A percentile compares a stretch with the other conserved stretches of the same genome.
Evolutionary conservation across 1,284 basidiomycete species (phyloP).

Genomic region (Peniophora sp.): DNA sequence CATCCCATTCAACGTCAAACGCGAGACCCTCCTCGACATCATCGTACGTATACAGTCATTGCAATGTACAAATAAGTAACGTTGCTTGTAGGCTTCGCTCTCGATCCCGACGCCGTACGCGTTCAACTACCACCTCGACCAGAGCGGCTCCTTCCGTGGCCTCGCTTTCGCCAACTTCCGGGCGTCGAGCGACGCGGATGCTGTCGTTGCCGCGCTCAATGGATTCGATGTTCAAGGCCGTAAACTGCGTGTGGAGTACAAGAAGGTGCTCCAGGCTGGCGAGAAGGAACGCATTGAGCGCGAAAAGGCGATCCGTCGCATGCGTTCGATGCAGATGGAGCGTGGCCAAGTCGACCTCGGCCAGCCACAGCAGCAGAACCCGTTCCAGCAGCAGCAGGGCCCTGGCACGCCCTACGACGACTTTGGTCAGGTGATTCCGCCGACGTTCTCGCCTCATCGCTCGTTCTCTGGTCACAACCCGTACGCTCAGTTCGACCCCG

Average conservation of each 20-base stretch:
- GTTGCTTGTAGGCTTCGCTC: constrained; percentile 65
- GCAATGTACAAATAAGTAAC: background rate
- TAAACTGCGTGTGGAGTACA: constrained; percentile 98
- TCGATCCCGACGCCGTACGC: constrained; percentile 98
- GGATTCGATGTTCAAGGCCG: constrained; percentile 97
- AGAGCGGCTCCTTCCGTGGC: constrained; percentile 92
- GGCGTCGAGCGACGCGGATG: constrained; percentile 84
- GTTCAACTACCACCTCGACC: constrained; percentile 98
- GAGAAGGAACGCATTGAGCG: constrained; percentile 99
- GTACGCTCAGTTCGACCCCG: constrained; percentile 52
- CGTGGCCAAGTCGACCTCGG: constrained; percentile 52
- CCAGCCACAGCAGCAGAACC: constrained; percentile 22
- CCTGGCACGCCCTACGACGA: constrained; percentile 48
- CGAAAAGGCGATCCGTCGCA: constrained; percentile 96
- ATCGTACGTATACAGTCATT: constrained; percentile 48
- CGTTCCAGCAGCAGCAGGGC: constrained; percentile 1
- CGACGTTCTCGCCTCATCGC: constrained; percentile 50
- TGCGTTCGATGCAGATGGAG: constrained; percentile 94
- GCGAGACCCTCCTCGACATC: constrained; percentile 92
- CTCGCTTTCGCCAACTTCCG: constrained; percentile 99
- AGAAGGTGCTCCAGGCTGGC: constrained; percentile 97
- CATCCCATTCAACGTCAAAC: constrained; percentile 97
- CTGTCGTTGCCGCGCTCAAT: constrained; percentile 91
- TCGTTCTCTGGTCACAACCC: constrained; percentile 57
- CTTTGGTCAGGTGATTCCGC: constrained; percentile 45